phyloP scores from a whole-genome alignment of 1,284 basidiomycete genomes.

The Apiotrichum porosum region DNA sequence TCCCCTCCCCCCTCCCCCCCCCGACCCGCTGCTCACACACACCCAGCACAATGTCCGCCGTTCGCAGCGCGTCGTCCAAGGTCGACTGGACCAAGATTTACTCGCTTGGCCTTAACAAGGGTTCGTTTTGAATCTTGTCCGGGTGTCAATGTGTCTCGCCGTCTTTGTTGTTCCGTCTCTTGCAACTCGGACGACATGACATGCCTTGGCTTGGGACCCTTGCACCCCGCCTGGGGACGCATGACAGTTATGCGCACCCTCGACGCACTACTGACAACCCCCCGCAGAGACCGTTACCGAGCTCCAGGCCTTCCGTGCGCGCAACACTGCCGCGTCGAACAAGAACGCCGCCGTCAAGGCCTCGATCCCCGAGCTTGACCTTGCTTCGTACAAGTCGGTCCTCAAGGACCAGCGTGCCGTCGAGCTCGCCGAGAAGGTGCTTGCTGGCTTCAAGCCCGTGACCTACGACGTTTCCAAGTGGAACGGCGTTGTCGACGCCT shows the following conservation, averaged over 20 bases:
- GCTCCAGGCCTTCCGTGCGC: conserved; percentile 94
- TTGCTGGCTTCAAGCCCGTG: conserved; percentile 88
- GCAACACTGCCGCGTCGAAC: conserved; percentile 82
- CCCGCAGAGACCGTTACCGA: conserved; percentile 74
- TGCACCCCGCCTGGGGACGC: no score
- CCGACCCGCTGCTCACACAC: neutral
- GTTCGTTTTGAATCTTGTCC: conserved; percentile 55
- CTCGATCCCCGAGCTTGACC: conserved; percentile 64
- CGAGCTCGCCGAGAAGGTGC: conserved; percentile 84
- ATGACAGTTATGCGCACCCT: no score
- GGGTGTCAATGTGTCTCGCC: no score
- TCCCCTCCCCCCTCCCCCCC: conserved; percentile 1
- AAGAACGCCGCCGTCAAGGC: conserved; percentile 63
- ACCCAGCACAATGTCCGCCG: conserved; percentile 14
- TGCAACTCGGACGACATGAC: neutral
- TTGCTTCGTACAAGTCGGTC: conserved; percentile 82
- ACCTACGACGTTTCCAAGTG: conserved; percentile 91
- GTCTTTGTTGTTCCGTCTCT: neutral
- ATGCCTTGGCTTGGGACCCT: no score
- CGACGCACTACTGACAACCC: neutral
- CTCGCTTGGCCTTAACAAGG: conserved; percentile 85
- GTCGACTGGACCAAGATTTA: conserved; percentile 85
- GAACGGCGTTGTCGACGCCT: conserved; percentile 93
- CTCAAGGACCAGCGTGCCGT: conserved; percentile 92
- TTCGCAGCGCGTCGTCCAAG: conserved; percentile 16